Evolutionary conservation across 2,329 filamentous ascomycete genomes (phyloP), one percentile per base, ranked within the genome.

Genomic region (Alternaria triticimaculans): DNA sequence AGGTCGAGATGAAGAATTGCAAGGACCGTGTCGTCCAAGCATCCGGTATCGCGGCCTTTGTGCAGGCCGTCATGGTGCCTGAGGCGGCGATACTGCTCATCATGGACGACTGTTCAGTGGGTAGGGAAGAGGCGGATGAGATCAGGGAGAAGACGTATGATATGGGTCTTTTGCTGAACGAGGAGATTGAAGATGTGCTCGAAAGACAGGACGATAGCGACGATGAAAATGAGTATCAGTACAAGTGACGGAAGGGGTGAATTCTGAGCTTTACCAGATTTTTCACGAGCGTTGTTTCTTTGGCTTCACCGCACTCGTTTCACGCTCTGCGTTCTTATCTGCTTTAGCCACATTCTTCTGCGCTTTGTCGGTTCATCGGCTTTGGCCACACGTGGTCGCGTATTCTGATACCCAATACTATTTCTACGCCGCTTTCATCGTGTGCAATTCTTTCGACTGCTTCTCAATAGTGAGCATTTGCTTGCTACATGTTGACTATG

Each of bases 91-190:
- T 86, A 2, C 69, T 81, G 59, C 76, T 90, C 18, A 86, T 90
- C 18, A 87, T 84, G 78, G 86, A 89, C 60, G 88, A 90, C 63
- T 80, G 88, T 58, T 68, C 68, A 6, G 81, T 87, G 2, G 76
- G 75, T 9, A 60, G 67, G 20, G 82, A 84, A 21, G 70, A 73
- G 41, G 86, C 86, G 14, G 81, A 84, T 69, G 78, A 80, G 25
- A 87, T 94, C 20, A 79, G 95, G 73, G 82, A 85, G 66, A 87
- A 91, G 66, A 93, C 92, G 76, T 87, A 86, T 68, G 83, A 85
- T 56, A 80, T 95, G 53, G 92, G 91, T 1, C 85, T 89, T 70
- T 81, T 92, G 67, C 72, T 95, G 57, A 86, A 93, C 68, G 89
- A 90, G 65, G 89, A 91, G 60, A 80, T 84, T 51, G 86, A 87